Evolutionary conservation across 441 rosid species (phyloP).

Genomic region (Bocquillonia castaneifolia): DNA sequence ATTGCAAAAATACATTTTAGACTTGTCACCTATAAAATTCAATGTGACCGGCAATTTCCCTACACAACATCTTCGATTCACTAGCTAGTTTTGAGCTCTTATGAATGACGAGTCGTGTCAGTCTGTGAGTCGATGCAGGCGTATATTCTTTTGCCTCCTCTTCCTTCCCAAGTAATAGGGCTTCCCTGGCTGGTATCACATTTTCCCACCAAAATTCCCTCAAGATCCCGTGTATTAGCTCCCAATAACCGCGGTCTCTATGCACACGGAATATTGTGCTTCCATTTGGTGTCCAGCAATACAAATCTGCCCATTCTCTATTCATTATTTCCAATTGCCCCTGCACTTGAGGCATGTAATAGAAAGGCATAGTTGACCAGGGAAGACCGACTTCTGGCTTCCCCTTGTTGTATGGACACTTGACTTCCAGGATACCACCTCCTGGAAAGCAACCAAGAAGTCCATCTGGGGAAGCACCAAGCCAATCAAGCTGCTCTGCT

Average conservation of each 20-base stretch:
- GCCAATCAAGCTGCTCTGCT: conserved; percentile 55
- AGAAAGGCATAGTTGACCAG: conserved; percentile 79
- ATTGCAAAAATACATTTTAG: not conserved
- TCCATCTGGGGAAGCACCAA: conserved; percentile 95
- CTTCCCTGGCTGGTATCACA: conserved; percentile 78
- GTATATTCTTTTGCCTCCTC: conserved; percentile 47
- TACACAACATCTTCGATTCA: conserved; percentile 56
- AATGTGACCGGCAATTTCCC: conserved; percentile 79
- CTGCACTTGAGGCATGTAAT: conserved; percentile 94
- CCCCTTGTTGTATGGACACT: conserved; percentile 93
- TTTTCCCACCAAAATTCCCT: conserved; percentile 90
- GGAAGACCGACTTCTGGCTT: conserved; percentile 74
- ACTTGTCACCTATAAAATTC: conserved; percentile 33
- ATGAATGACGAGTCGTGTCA: conserved; percentile 53
- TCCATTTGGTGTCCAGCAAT: conserved; percentile 90
- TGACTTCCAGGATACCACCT: conserved; percentile 84
- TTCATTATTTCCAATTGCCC: conserved; percentile 96
- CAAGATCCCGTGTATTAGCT: conserved; percentile 57
- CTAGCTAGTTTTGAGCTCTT: conserved; percentile 66
- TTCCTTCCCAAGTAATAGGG: conserved; percentile 49
- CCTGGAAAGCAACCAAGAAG: conserved; percentile 58
- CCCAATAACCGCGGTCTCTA: conserved; percentile 70
- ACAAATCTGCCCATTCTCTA: conserved; percentile 87
- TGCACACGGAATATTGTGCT: conserved; percentile 67
- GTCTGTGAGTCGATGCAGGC: conserved; percentile 66